Conservation (phyloP, 23 red algal species). For the Cyanidiococcus yangmingshanensis region DNA sequence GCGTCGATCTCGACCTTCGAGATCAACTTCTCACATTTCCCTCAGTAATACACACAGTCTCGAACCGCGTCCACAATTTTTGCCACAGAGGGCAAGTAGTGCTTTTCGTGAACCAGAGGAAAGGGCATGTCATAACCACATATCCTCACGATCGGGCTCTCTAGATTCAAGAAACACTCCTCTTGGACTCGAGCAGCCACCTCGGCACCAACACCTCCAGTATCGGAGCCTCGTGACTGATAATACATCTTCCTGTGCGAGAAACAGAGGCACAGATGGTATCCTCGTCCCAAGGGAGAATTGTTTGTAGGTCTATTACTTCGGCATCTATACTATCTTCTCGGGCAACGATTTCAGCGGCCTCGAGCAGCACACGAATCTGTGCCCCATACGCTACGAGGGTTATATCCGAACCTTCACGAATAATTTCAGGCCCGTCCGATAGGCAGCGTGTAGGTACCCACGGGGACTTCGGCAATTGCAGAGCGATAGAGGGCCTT, state of each 20-base stretch:
- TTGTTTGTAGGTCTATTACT: conserved; percentile 42
- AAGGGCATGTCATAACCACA: conserved; percentile 55
- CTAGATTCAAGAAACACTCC: conserved; percentile 36
- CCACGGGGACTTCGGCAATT: conserved; percentile 30
- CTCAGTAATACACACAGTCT: conserved; percentile 19
- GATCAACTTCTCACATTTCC: too few species aligned
- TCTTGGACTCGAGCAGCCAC: conserved; percentile 43
- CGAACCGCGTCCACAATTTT: conserved; percentile 17
- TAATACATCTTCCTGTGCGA: conserved; percentile 33
- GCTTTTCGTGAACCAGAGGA: conserved; percentile 45
- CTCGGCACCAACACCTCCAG: conserved; percentile 47
- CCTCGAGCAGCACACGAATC: conserved; percentile 30
- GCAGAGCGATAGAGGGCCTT: conserved; percentile 44
- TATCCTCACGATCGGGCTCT: conserved; percentile 38
- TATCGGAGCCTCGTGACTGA: conserved; percentile 49
- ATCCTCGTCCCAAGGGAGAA: conserved; percentile 50
- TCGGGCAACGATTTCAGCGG: conserved; percentile 22
- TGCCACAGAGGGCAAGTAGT: conserved; percentile 32
- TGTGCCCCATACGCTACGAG: conserved; percentile 43
- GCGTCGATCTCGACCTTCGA: too few species aligned
- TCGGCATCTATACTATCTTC: conserved; percentile 30
- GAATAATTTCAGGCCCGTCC: conserved; percentile 32
- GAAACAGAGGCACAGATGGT: conserved; percentile 33
- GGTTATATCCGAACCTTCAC: conserved; percentile 35
- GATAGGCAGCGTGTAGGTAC: conserved; percentile 30